Conservation (phyloP, 352 stramenopile genomes). For the Phytophthora fragariaefolia region DNA sequence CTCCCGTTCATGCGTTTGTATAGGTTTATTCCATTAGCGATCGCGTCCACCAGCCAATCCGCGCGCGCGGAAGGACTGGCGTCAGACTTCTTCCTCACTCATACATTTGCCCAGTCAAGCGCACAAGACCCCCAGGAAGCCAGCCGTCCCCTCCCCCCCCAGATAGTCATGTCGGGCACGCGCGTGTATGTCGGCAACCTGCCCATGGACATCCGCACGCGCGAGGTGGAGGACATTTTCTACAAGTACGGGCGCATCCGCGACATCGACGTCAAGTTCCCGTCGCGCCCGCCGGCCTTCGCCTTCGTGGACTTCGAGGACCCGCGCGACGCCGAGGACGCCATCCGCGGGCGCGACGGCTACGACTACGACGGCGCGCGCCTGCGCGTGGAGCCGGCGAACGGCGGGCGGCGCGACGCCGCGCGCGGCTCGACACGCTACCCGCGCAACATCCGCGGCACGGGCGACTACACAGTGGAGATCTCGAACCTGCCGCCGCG, state of each 20-base stretch:
- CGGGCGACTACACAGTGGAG: conserved; percentile 60
- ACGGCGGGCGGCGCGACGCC: conserved; percentile 39
- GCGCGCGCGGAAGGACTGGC: conserved; percentile 12
- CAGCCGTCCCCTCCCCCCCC: too few relatives aligned
- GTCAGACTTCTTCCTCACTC: conserved; percentile 21
- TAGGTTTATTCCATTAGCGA: background rate
- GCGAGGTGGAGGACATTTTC: conserved; percentile 80
- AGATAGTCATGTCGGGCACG: conserved; percentile 44
- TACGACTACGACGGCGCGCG: conserved; percentile 69
- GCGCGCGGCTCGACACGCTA: conserved; percentile 36
- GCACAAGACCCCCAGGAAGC: conserved; percentile 1
- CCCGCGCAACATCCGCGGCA: conserved; percentile 56
- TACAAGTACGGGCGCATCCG: conserved; percentile 73
- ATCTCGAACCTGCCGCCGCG: conserved; percentile 61
- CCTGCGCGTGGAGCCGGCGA: conserved; percentile 64
- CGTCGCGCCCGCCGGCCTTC: conserved; percentile 62
- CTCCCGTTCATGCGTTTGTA: background rate
- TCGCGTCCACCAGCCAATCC: background rate
- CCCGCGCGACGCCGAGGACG: conserved; percentile 69
- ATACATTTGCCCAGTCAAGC: conserved; percentile 39
- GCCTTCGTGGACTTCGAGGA: conserved; percentile 84
- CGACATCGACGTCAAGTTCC: conserved; percentile 77
- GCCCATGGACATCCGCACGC: conserved; percentile 74
- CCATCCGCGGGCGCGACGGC: conserved; percentile 54
- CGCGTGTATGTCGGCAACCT: conserved; percentile 80